These are phyloP conservation scores for Pythium apleroticum DNA, from an alignment of 352 stramenopile species.

Conservation along the genomic window DNA sequence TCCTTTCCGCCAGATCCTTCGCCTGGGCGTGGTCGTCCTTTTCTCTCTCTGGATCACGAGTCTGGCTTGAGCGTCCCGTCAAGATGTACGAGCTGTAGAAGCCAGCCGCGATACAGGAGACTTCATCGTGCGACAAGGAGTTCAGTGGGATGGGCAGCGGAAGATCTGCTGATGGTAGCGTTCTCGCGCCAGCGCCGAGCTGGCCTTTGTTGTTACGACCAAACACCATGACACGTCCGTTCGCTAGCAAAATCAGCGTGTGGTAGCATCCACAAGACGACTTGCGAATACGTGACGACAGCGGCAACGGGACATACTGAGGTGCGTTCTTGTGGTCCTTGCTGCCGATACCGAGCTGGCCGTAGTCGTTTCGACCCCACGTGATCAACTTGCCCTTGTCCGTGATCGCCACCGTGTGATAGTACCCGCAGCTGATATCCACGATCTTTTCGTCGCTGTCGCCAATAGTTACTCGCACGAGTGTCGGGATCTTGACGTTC, in stretches of 20 bases:
- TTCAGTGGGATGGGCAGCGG: constrained; percentile 76
- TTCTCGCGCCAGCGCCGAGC: constrained; percentile 70
- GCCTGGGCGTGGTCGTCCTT: constrained; percentile 42
- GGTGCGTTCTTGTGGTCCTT: constrained; percentile 87
- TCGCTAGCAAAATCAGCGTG: constrained; percentile 72
- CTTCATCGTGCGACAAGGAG: constrained; percentile 77
- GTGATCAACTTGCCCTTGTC: constrained; percentile 85
- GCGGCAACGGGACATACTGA: constrained; percentile 75
- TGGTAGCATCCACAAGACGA: constrained; percentile 87
- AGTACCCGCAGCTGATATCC: constrained; percentile 80
- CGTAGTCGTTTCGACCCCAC: constrained; percentile 87
- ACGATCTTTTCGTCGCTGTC: constrained; percentile 80
- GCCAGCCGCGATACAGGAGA: constrained; percentile 73
- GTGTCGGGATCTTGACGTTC: constrained; percentile 70
- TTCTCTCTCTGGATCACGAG: constrained; percentile 28
- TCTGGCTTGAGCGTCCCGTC: constrained; percentile 61
- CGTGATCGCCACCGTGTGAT: constrained; percentile 77
- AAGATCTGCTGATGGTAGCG: constrained; percentile 77
- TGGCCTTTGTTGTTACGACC: constrained; percentile 89
- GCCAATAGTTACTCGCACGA: constrained; percentile 63
- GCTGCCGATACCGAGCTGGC: constrained; percentile 83
- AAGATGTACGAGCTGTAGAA: constrained; percentile 91
- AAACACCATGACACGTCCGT: constrained; percentile 85
- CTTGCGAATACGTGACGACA: constrained; percentile 74
- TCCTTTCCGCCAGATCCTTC: constrained; percentile 67